These are phyloP conservation scores for Rhododendron ovatum DNA, from an alignment of 148 eudicot genomes.

Conservation along the genomic window DNA sequence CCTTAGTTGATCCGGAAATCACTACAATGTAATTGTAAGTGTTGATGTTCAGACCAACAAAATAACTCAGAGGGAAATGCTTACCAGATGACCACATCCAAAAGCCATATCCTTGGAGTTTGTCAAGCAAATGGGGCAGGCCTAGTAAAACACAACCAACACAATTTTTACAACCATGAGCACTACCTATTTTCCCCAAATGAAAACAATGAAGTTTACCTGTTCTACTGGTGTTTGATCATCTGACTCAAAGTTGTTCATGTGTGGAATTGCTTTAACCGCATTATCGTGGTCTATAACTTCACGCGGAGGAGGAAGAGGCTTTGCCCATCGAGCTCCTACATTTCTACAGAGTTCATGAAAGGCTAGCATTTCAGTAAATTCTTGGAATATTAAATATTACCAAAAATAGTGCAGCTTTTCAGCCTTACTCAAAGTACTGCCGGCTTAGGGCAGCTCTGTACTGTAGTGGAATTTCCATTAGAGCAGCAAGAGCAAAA, in stretches of 20 bases:
- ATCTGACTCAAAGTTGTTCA: conserved; percentile 27
- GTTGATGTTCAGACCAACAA: background rate
- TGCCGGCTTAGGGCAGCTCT: conserved; percentile 54
- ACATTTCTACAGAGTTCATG: conserved; percentile 19
- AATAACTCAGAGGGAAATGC: conserved; percentile 7
- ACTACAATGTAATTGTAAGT: background rate
- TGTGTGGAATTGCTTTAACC: conserved; percentile 18
- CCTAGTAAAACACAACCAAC: conserved; percentile 29
- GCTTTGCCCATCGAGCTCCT: conserved; percentile 21
- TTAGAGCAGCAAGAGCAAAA: conserved; percentile 79
- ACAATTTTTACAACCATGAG: background rate
- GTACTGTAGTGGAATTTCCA: conserved; percentile 83
- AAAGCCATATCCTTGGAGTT: conserved; percentile 80
- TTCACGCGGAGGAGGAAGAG: conserved; percentile 65
- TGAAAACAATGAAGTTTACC: conserved; percentile 20
- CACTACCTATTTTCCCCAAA: background rate
- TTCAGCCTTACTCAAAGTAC: conserved; percentile 31
- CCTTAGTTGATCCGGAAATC: background rate
- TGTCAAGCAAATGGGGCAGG: conserved; percentile 76
- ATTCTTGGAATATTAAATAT: background rate
- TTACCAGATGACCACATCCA: conserved; percentile 84
- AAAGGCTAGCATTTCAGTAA: background rate
- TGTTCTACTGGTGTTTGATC: conserved; percentile 39
- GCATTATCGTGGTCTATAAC: conserved; percentile 57
- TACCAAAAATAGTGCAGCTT: background rate